A percentile compares a stretch with the other conserved stretches of the same genome.
These are phyloP conservation scores for Botrytis fabae DNA, from an alignment of 2,329 filamentous ascomycete genomes.

Conservation along the genomic window DNA sequence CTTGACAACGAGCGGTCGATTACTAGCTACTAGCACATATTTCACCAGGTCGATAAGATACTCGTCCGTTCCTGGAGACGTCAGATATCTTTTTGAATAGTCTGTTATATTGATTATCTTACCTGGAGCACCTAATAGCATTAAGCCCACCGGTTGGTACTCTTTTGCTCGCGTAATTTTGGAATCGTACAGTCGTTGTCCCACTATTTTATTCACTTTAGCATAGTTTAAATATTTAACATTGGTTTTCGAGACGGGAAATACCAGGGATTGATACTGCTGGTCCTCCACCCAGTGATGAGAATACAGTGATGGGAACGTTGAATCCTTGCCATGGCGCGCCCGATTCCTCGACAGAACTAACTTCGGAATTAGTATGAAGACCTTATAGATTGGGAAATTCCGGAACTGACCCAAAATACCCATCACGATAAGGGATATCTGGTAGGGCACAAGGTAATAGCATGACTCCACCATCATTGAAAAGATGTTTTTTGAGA, in stretches of 20 bases:
- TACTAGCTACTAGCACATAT: neutral
- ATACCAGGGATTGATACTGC: conserved; percentile 31
- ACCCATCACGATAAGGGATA: conserved; percentile 25
- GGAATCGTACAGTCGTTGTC: conserved; percentile 27
- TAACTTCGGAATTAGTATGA: neutral
- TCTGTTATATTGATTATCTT: neutral
- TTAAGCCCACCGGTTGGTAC: conserved; percentile 30
- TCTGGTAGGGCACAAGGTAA: conserved; percentile 25
- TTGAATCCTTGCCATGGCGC: conserved; percentile 33
- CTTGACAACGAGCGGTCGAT: neutral
- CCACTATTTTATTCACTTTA: conserved; percentile 23
- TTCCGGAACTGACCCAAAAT: neutral
- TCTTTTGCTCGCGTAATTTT: conserved; percentile 22
- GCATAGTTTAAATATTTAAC: neutral
- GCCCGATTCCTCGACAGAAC: conserved; percentile 23
- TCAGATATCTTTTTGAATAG: neutral
- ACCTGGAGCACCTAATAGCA: conserved; percentile 30
- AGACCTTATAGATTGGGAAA: neutral
- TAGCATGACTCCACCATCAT: conserved; percentile 27
- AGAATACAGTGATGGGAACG: conserved; percentile 27
- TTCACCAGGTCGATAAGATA: conserved; percentile 18
- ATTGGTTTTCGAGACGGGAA: fast-evolving
- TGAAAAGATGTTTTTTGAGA: conserved; percentile 25
- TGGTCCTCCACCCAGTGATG: conserved; percentile 30
- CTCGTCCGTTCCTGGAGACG: conserved; percentile 21